Conservation (phyloP, 2,329 filamentous ascomycete species). For the Periconia sp. region DNA sequence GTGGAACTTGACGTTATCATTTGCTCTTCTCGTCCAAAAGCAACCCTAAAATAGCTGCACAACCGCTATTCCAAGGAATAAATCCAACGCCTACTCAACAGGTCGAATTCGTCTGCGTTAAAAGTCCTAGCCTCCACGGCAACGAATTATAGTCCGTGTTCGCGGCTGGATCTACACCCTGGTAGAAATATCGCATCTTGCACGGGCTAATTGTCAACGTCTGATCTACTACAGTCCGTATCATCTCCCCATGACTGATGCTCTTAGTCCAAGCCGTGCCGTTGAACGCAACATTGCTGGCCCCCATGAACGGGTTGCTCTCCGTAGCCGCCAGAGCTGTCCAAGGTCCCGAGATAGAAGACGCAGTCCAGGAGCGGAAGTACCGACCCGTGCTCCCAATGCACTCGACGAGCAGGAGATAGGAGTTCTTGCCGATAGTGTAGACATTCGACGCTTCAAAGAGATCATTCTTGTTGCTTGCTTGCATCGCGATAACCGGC, state of each 20-base stretch:
- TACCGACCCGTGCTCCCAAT: slow-evolving; percentile 44
- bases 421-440: slow-evolving; percentile 33
- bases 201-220: slow-evolving; percentile 44
- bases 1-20: too few relatives aligned
- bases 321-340: slow-evolving; percentile 43
- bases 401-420: slow-evolving; percentile 49
- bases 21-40: too few relatives aligned
- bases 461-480: slow-evolving; percentile 34
- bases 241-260: slow-evolving; percentile 44
- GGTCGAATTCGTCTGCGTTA: slow-evolving; percentile 26
- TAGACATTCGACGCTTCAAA: slow-evolving; percentile 51
- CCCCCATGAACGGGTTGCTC: slow-evolving; percentile 45
- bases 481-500: slow-evolving; percentile 42
- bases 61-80: too few relatives aligned
- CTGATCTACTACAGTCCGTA: slow-evolving; percentile 46
- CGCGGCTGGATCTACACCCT: slow-evolving; percentile 44
- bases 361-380: slow-evolving; percentile 50
- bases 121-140: slow-evolving; percentile 46
- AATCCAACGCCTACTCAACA: slow-evolving; percentile 1
- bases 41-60: too few relatives aligned
- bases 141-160: slow-evolving; percentile 42
- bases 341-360: slow-evolving; percentile 42
- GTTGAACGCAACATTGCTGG: slow-evolving; percentile 46
- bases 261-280: slow-evolving; percentile 46
- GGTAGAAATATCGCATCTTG: slow-evolving; percentile 46